Conservation (phyloP, 257 asterid genomes). For the Hygrophila difformis region DNA sequence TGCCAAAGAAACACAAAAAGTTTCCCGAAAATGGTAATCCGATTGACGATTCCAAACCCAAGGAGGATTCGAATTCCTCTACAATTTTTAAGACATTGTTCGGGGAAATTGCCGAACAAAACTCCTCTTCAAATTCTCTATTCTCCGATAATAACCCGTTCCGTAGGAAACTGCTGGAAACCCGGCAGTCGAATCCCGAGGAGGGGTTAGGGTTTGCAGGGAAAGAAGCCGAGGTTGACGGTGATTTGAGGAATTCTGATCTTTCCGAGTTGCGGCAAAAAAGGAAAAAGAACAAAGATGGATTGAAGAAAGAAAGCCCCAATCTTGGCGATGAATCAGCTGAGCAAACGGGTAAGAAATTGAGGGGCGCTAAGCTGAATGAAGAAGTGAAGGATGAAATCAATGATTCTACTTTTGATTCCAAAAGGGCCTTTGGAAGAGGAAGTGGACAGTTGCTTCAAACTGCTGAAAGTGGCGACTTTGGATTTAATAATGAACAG, state of each 20-base stretch:
- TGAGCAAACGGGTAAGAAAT: conserved; percentile 24
- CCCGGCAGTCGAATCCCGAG: conserved; percentile 14
- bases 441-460: background rate
- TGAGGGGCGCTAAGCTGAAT: conserved; percentile 14
- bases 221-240: conserved; percentile 19
- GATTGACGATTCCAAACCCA: conserved; percentile 13
- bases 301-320: conserved; percentile 14
- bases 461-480: conserved; percentile 7
- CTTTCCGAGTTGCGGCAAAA: conserved; percentile 22
- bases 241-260: conserved; percentile 15
- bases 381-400: conserved; percentile 1
- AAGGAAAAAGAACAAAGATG: conserved; percentile 36
- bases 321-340: conserved; percentile 18
- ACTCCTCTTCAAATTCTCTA: conserved; percentile 28
- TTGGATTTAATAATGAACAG: conserved; percentile 21
- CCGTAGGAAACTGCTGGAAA: conserved; percentile 38
- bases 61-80: conserved; percentile 26
- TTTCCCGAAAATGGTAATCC: conserved; percentile 20
- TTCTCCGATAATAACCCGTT: conserved; percentile 80
- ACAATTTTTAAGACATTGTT: conserved; percentile 49
- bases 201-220: conserved; percentile 13
- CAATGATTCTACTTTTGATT: conserved; percentile 7
- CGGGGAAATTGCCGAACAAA: conserved; percentile 34
- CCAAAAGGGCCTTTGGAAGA: conserved; percentile 12
- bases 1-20: conserved; percentile 50